Evolutionary conservation across 2,329 filamentous ascomycete genomes (phyloP).

Genomic region (Colletotrichum truncatum): DNA sequence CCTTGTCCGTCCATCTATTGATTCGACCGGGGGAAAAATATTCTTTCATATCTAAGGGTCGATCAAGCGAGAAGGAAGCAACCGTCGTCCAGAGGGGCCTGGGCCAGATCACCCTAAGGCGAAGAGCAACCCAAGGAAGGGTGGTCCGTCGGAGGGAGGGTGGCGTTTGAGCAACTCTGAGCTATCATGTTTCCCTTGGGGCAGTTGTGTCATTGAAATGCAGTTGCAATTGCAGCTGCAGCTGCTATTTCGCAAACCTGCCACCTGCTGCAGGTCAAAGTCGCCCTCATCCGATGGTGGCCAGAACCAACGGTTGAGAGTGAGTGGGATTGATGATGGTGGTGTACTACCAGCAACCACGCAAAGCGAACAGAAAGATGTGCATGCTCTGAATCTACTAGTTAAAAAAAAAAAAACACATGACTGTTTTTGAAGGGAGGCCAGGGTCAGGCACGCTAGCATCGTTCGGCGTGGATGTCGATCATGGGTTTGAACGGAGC

Average conservation of each 20-base stretch:
- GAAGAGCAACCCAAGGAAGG: not conserved
- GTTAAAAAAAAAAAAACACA: constrained; percentile 3
- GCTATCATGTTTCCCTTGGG: not conserved
- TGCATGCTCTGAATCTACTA: constrained; percentile 11
- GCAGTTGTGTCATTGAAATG: not conserved
- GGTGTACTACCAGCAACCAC: not conserved
- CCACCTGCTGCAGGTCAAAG: not conserved
- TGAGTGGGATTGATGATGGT: not conserved
- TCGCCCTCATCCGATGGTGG: constrained; percentile 5
- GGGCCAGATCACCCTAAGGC: not conserved
- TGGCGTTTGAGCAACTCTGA: constrained; percentile 10
- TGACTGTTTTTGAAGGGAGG: constrained; percentile 17
- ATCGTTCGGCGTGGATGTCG: constrained; percentile 15
- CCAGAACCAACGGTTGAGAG: not conserved
- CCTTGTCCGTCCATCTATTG: not conserved
- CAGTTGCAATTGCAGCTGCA: not conserved
- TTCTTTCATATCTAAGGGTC: not conserved
- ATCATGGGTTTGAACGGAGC: constrained; percentile 27
- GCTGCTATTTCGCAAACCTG: not conserved
- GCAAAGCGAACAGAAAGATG: not conserved
- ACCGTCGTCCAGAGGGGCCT: constrained; percentile 2
- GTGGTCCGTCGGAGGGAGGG: too few species aligned
- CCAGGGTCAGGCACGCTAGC: constrained; percentile 22
- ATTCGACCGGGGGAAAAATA: not conserved
- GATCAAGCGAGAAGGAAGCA: constrained; percentile 8